Base-by-base conservation (phyloP, 805 yeast species). In the Torulaspora gathmanii region DNA sequence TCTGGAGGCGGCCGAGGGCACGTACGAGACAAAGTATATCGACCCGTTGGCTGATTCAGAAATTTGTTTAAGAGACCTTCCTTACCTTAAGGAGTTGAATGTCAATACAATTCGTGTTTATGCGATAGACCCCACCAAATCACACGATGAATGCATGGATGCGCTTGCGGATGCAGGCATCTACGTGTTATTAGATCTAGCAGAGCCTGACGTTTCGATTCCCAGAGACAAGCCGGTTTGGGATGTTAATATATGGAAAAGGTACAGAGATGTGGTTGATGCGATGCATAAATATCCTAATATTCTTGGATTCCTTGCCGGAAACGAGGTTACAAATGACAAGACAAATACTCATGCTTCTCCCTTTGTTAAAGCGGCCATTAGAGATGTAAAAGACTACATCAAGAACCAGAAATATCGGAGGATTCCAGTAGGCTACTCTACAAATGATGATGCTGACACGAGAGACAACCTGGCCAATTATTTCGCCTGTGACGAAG, bases 291-390 rank as follows among this genome's bases (percentile, higher is more conserved):
- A 77, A 56, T 91, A 90, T 70, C 69, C 82, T 38, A 91, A 91
- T 68, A 78, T 87, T 15, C 73, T 91, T 52, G 99, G 98, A 2
- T 90, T 87, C 76, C 90, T 91, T 69, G 98, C 98, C 23, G 99
- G 98, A 50, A 93, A 93, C 69, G 99, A 91, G 75, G 98, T 93
- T 43, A 80, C 91, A 49, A 91, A 90, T 68, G 88, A 86, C 61
- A 70, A 68, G 35, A 70, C 88, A 39, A 90, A 87, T 68, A 86
- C 97, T 11, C 83, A 80, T 55, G 86, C 97, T 26, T 89, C 97
- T 23, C 88, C 97, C 1, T 91, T 82, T 67, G 95, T 93, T 46
- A 93, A 91, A 74, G 96, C 98, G 25, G 96, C 98, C 13, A 76
- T 93, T 50, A 83, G 99, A 68, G 99, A 91, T 65, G 76, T 78